Percentiles rank a stretch among this genome's conserved stretches.
Evolutionary conservation across 768 basidiomycete species (phyloP).

Genomic region (Lentinula aciculospora): DNA sequence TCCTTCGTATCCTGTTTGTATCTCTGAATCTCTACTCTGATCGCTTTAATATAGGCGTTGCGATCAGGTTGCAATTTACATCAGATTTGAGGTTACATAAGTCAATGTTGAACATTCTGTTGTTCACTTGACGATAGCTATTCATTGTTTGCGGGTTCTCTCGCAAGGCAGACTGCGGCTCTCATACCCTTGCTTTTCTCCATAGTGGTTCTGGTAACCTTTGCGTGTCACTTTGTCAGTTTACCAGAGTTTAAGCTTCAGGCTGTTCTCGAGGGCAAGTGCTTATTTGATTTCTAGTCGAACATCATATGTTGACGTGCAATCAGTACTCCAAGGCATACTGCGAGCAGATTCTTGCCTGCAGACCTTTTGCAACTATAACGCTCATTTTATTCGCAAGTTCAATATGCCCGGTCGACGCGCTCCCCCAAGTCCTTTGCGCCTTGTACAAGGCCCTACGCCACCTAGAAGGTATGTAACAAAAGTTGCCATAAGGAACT

Average conservation of each 20-base stretch:
- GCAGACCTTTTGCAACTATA: not conserved
- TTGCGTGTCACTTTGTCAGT: not conserved
- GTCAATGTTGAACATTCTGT: constrained; percentile 5
- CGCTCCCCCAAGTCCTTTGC: constrained; percentile 60
- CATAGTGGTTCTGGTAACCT: constrained; percentile 5
- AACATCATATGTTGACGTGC: not conserved
- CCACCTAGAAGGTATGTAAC: constrained; percentile 46
- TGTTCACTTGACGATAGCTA: not conserved
- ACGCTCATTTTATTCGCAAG: not conserved
- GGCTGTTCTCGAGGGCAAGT: not conserved
- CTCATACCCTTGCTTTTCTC: constrained; percentile 1
- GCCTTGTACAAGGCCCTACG: constrained; percentile 53
- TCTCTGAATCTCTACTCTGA: not conserved
- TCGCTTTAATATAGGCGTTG: not conserved
- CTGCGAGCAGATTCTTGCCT: not conserved
- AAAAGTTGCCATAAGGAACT: not conserved
- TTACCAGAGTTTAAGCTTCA: not conserved
- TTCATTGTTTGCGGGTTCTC: no score
- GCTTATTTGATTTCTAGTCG: not conserved
- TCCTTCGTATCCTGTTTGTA: not conserved
- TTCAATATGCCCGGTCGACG: constrained; percentile 49
- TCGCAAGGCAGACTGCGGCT: constrained; percentile 9
- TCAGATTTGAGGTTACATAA: not conserved
- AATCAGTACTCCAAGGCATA: not conserved
- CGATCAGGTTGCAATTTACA: no score